phyloP scores from a whole-genome alignment of 2,329 filamentous ascomycete genomes.

The Phaeosphaeria sp. region DNA sequence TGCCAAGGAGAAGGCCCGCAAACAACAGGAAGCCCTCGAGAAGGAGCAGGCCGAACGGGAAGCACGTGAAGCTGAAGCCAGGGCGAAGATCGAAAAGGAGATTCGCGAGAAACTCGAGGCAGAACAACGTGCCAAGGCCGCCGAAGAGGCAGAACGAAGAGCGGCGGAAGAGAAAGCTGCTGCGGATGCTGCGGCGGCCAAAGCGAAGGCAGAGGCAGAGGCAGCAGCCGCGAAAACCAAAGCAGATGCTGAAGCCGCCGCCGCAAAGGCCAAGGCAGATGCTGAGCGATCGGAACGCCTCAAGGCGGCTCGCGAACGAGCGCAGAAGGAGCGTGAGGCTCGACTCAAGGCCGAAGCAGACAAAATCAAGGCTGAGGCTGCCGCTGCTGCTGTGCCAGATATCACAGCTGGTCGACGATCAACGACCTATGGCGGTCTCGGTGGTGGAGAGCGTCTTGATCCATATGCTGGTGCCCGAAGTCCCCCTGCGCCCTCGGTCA shows the following conservation, averaged over 20 bases:
- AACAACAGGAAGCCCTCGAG: constrained; percentile 50
- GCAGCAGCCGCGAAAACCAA: constrained; percentile 43
- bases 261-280: constrained; percentile 42
- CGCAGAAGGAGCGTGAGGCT: constrained; percentile 47
- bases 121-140: constrained; percentile 47
- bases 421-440: constrained; percentile 50
- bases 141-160: constrained; percentile 47
- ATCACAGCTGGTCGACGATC: constrained; percentile 35
- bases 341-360: constrained; percentile 46
- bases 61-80: constrained; percentile 44
- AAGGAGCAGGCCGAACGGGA: constrained; percentile 49
- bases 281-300: constrained; percentile 44
- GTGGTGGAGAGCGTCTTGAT: constrained; percentile 72
- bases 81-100: constrained; percentile 50
- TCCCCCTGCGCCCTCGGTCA: constrained; percentile 54
- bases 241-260: constrained; percentile 36
- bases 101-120: constrained; percentile 51
- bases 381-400: constrained; percentile 29
- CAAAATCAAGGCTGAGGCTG: constrained; percentile 35
- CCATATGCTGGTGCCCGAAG: constrained; percentile 67
- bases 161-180: constrained; percentile 47
- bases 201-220: constrained; percentile 39
- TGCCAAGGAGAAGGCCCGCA: constrained; percentile 48
- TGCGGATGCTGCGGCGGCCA: constrained; percentile 36
- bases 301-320: constrained; percentile 49